phyloP scores from a whole-genome alignment of 306 rosid species.

The Macrotyloma uniflorum region DNA sequence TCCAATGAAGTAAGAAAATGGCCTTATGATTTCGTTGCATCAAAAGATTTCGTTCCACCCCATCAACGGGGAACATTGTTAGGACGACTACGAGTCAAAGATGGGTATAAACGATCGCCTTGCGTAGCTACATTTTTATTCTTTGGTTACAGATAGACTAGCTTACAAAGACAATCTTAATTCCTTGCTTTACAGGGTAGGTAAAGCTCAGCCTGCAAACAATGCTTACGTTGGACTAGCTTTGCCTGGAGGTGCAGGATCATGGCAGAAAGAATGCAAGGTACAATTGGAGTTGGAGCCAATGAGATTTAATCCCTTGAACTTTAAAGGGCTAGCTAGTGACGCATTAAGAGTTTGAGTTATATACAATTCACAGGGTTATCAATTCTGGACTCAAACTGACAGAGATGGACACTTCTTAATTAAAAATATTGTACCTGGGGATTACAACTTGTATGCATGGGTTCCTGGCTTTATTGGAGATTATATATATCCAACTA shows the following conservation, averaged over 20 bases:
- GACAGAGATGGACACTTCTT: conserved; percentile 54
- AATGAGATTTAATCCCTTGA: not conserved
- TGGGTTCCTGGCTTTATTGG: conserved; percentile 86
- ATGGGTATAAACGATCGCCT: conserved; percentile 47
- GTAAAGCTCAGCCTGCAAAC: conserved; percentile 10
- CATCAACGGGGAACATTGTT: conserved; percentile 59
- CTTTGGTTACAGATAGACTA: not conserved
- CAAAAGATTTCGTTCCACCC: conserved; percentile 55
- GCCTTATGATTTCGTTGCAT: conserved; percentile 74
- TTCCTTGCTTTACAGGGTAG: conserved; percentile 6
- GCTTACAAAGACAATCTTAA: not conserved
- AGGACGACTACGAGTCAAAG: conserved; percentile 57
- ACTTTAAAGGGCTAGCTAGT: not conserved
- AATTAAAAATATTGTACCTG: conserved; percentile 61
- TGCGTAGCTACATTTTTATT: not conserved
- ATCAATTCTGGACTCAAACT: conserved; percentile 82
- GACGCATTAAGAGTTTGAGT: not conserved
- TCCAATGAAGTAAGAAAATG: conserved; percentile 55
- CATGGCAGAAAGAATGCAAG: conserved; percentile 85
- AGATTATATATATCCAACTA: conserved; percentile 55
- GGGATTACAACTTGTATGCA: conserved; percentile 69
- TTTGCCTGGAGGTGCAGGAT: conserved; percentile 66
- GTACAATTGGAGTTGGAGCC: conserved; percentile 35
- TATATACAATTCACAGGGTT: conserved; percentile 54
- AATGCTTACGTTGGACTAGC: conserved; percentile 77